Conservation (phyloP, 2,329 filamentous ascomycete genomes). For the Aspergillus sp. region DNA sequence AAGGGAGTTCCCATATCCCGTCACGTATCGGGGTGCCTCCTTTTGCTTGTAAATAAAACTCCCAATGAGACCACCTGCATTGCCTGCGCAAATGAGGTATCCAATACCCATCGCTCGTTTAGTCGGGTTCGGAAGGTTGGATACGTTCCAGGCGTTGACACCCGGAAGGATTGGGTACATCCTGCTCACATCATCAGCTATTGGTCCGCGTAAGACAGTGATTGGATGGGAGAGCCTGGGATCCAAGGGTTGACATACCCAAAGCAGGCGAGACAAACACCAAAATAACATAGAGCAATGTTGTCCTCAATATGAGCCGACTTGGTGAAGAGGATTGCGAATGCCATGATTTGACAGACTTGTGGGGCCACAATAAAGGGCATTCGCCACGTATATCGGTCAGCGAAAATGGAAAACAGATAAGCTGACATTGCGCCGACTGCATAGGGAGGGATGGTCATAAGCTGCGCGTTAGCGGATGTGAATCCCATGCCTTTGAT, state of each 20-base stretch:
- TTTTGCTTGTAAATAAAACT: constrained; percentile 31
- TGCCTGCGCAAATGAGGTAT: constrained; percentile 41
- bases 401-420: constrained; percentile 34
- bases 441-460: constrained; percentile 31
- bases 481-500: constrained; percentile 43
- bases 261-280: constrained; percentile 43
- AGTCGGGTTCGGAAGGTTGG: constrained; percentile 37
- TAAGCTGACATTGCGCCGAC: constrained; percentile 28
- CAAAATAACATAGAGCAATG: constrained; percentile 44
- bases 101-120: constrained; percentile 45
- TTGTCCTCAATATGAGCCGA: constrained; percentile 38
- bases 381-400: constrained; percentile 39
- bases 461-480: constrained; percentile 29
- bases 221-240: no score
- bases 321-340: constrained; percentile 36
- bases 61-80: constrained; percentile 37
- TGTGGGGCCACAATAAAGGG: constrained; percentile 39
- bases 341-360: constrained; percentile 33
- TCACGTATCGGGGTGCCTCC: constrained; percentile 32
- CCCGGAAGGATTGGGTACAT: constrained; percentile 45
- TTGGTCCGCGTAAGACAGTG: no score
- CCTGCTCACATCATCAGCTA: no score
- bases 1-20: constrained; percentile 33
- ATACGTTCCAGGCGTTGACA: constrained; percentile 42
- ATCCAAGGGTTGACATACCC: constrained; percentile 14